phyloP scores from a whole-genome alignment of 2,329 filamentous ascomycete species.

The Alternaria hordeiaustralica region DNA sequence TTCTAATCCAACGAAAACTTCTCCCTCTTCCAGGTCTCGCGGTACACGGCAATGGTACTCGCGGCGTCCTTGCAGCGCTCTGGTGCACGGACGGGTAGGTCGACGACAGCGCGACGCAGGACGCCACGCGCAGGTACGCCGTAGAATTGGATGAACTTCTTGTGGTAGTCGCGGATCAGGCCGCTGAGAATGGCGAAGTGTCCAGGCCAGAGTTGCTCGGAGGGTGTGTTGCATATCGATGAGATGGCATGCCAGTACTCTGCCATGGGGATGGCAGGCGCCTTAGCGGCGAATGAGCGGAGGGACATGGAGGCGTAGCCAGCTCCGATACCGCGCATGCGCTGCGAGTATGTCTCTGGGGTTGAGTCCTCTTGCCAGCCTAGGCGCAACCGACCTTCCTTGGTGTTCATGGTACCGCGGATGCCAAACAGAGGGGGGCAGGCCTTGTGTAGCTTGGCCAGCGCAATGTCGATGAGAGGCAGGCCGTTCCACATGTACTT shows the following conservation, averaged over 20 bases:
- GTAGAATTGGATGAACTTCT: constrained; percentile 80
- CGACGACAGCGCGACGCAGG: constrained; percentile 73
- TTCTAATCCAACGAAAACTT: constrained; percentile 25
- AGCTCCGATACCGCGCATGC: constrained; percentile 82
- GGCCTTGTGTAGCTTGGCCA: constrained; percentile 80
- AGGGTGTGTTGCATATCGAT: constrained; percentile 76
- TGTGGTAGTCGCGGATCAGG: constrained; percentile 68
- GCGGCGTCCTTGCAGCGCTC: constrained; percentile 34
- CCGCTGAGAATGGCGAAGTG: constrained; percentile 60
- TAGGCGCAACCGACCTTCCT: constrained; percentile 37
- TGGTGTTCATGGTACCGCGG: constrained; percentile 75
- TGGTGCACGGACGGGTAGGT: constrained; percentile 64
- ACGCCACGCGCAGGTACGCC: constrained; percentile 77
- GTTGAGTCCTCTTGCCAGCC: constrained; percentile 51
- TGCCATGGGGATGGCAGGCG: constrained; percentile 73
- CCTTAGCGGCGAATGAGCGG: constrained; percentile 70
- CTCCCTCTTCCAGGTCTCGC: constrained; percentile 41
- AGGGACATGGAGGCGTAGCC: constrained; percentile 85
- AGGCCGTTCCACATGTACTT: constrained; percentile 71
- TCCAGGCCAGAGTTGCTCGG: constrained; percentile 56
- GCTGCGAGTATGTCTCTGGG: constrained; percentile 73
- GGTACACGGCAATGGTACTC: constrained; percentile 37
- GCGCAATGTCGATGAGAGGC: constrained; percentile 80
- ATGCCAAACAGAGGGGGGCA: constrained; percentile 90
- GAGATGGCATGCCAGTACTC: constrained; percentile 85